phyloP scores from a whole-genome alignment of 2,329 filamentous ascomycete species.

The Tolypocladium nubicola region DNA sequence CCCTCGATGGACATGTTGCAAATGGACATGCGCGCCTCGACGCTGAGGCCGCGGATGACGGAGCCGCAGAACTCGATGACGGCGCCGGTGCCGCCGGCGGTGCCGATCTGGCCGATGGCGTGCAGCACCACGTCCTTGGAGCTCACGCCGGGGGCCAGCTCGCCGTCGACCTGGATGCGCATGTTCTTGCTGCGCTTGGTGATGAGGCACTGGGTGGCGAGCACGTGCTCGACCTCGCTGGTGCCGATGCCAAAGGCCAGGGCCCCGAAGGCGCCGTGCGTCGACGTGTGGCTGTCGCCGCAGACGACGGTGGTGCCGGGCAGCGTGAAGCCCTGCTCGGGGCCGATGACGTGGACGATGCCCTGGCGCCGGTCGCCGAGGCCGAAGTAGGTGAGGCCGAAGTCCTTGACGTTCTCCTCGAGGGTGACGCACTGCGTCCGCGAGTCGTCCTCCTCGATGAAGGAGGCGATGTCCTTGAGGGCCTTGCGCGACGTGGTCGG shows the following conservation, averaged over 20 bases:
- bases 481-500: slow-evolving; percentile 84
- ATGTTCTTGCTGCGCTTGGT: slow-evolving; percentile 97
- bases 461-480: slow-evolving; percentile 87
- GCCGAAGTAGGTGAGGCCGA: slow-evolving; percentile 94
- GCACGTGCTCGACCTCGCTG: slow-evolving; percentile 95
- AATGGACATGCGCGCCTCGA: slow-evolving; percentile 98
- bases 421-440: slow-evolving; percentile 89
- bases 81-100: slow-evolving; percentile 84
- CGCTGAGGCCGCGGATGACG: slow-evolving; percentile 78
- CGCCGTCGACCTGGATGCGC: slow-evolving; percentile 89
- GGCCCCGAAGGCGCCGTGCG: slow-evolving; percentile 90
- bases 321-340: slow-evolving; percentile 96
- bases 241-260: slow-evolving; percentile 96
- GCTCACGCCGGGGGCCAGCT: slow-evolving; percentile 81
- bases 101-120: slow-evolving; percentile 88
- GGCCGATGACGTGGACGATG: slow-evolving; percentile 96
- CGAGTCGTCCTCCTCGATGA: slow-evolving; percentile 92
- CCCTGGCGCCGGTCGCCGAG: slow-evolving; percentile 93
- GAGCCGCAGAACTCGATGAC: slow-evolving; percentile 98
- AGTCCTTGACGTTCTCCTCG: slow-evolving; percentile 95
- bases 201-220: slow-evolving; percentile 91
- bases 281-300: slow-evolving; percentile 96
- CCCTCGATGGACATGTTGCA: slow-evolving; percentile 99
- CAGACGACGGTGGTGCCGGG: slow-evolving; percentile 95
- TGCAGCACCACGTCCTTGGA: slow-evolving; percentile 94